Base-by-base conservation (phyloP, 371 early-diverging fungal genomes). In the Blastocladiella emersonii region DNA sequence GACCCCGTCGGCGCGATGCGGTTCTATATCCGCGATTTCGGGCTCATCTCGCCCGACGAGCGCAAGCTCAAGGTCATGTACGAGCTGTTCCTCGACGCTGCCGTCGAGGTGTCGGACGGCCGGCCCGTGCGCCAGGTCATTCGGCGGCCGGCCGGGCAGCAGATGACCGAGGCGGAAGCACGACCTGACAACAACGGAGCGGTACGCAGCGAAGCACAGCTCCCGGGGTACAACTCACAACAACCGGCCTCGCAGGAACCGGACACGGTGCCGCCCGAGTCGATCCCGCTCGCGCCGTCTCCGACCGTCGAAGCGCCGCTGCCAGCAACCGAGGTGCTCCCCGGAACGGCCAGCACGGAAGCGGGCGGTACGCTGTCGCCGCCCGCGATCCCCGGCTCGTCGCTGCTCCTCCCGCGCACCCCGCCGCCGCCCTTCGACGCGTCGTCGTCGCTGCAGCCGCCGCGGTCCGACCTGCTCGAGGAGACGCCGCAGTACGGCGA, bases 41-140 rank as follows among this genome's bases (percentile, higher is more conserved):
- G 53, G 0, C 17, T 51, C 8, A 30, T 51, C 3, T 51, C 53
- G 27, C 53, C 53, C 21, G 53, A 51, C 53, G 53, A 51, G 23
- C 53, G 53, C 53, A 51, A 51, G 17, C 53, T 51, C 53, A 51
- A 51, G 53, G 53, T 51, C 32, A 51, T 51, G 53, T 30, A 30
- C 32, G 53, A 51, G 15, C 32, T 51, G 30, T 51, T 51, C 23
- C 53, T 51, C 30, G 53, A 51, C 1, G 32, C 13, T 13, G 30
- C 0, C 30, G 15, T 51, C 2, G 32, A 15, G 1, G 53, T 51
- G 25, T 8, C 8, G 25, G 48, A 48, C 13, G 5, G 5, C 39
- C 39, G 5, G 39, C 13, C 39, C 7, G 5, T 37, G 39, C 13
- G 39, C 39, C 7, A 37, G 39, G 7, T 37, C 7, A 37, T 37